These are phyloP conservation scores for Phialemonium atrogriseum DNA, from an alignment of 2,329 filamentous ascomycete genomes.

Conservation along the genomic window DNA sequence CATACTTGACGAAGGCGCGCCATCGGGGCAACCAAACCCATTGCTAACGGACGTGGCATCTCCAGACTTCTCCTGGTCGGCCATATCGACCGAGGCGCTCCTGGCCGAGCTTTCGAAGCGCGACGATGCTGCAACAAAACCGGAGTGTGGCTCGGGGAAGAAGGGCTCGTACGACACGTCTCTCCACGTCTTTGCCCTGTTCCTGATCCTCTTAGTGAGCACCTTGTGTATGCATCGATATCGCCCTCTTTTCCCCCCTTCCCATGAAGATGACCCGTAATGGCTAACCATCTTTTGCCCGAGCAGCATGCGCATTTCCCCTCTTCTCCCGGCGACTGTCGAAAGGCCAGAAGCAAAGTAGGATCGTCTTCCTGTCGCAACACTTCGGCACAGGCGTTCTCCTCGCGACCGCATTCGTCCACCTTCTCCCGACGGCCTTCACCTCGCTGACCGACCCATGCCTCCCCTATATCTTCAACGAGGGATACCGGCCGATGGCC, in stretches of 20 bases:
- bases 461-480: constrained; percentile 70
- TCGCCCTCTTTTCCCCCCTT: neutral
- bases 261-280: constrained; percentile 7
- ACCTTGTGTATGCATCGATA: no score
- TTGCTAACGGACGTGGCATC: no score
- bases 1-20: no score
- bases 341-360: constrained; percentile 45
- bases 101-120: constrained; percentile 44
- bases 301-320: constrained; percentile 55
- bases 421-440: constrained; percentile 63
- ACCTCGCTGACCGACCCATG: constrained; percentile 59
- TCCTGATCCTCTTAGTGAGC: constrained; percentile 56
- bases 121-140: constrained; percentile 27
- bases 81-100: constrained; percentile 42
- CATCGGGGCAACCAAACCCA: no score
- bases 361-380: constrained; percentile 57
- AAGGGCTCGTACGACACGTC: constrained; percentile 55
- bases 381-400: constrained; percentile 78
- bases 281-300: constrained; percentile 1
- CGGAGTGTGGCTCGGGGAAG: constrained; percentile 43
- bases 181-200: constrained; percentile 58
- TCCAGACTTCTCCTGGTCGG: constrained; percentile 33
- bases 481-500: constrained; percentile 70
- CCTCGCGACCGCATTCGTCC: constrained; percentile 80
- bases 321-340: constrained; percentile 53